Evolutionary conservation across 2,329 filamentous ascomycete genomes (phyloP).

Genomic region (Trichoderma arundinaceum): DNA sequence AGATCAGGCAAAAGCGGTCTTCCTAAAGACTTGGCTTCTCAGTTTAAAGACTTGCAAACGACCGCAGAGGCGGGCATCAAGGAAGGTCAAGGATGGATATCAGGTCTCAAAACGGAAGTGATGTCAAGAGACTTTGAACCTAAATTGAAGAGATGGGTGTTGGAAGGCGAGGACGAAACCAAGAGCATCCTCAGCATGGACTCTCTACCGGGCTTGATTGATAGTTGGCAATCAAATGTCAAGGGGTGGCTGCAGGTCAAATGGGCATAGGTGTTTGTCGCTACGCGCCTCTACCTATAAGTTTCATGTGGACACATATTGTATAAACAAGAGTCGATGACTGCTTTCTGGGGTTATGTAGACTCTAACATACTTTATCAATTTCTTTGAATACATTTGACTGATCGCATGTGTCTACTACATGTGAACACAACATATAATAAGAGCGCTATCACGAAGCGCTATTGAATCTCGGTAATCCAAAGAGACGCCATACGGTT

Average conservation of each 20-base stretch:
- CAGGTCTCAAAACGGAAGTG: conserved; percentile 42
- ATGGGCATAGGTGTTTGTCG: conserved; percentile 39
- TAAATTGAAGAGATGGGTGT: conserved; percentile 40
- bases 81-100: conserved; percentile 42
- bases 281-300: neutral
- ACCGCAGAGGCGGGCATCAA: conserved; percentile 42
- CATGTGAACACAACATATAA: too few species aligned
- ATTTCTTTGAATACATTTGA: too few species aligned
- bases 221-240: conserved; percentile 45
- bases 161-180: conserved; percentile 37
- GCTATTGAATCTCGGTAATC: neutral
- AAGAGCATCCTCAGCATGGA: conserved; percentile 38
- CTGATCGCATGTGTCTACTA: too few species aligned
- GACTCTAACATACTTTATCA: too few species aligned
- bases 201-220: conserved; percentile 40
- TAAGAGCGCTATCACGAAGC: too few species aligned
- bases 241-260: conserved; percentile 45
- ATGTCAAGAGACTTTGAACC: conserved; percentile 28
- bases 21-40: conserved; percentile 46
- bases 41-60: conserved; percentile 44
- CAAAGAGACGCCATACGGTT: neutral
- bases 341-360: too few species aligned
- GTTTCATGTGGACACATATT: neutral
- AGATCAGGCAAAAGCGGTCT: conserved; percentile 48
- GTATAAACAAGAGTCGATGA: too few species aligned